These are phyloP conservation scores for Boletellus deceptivus DNA, from an alignment of 1,284 basidiomycete species.

Conservation along the genomic window DNA sequence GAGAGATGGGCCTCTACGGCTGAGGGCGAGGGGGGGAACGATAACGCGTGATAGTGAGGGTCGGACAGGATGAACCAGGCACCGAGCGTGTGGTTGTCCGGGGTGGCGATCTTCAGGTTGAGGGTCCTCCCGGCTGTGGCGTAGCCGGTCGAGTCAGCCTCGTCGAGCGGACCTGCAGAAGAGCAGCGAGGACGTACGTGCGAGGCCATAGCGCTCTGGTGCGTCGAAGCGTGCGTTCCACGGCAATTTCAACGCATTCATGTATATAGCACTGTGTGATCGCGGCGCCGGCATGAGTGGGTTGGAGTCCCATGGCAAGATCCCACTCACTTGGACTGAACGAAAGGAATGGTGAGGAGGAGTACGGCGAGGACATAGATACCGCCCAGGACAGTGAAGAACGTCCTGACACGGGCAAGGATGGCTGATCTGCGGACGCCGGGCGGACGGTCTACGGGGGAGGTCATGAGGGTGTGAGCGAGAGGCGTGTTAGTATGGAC, in stretches of 20 bases:
- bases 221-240: slow-evolving; percentile 58
- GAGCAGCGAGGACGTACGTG: slow-evolving; percentile 48
- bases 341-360: slow-evolving; percentile 56
- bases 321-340: slow-evolving; percentile 71
- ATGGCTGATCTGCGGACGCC: slow-evolving; percentile 18
- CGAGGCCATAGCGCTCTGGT: slow-evolving; percentile 78
- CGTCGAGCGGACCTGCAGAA: not conserved
- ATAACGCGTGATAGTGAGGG: slow-evolving; percentile 53
- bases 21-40: slow-evolving; percentile 33
- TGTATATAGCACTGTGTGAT: slow-evolving; percentile 49
- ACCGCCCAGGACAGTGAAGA: slow-evolving; percentile 42
- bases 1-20: slow-evolving; percentile 34
- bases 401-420: slow-evolving; percentile 33
- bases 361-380: slow-evolving; percentile 56
- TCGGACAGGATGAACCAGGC: slow-evolving; percentile 90
- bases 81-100: slow-evolving; percentile 79
- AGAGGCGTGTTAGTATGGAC: no score
- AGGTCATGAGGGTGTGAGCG: slow-evolving; percentile 7
- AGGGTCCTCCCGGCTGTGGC: slow-evolving; percentile 71
- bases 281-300: slow-evolving; percentile 11
- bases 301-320: slow-evolving; percentile 6
- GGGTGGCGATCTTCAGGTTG: slow-evolving; percentile 68
- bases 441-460: not conserved
- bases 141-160: slow-evolving; percentile 1
- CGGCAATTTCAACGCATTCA: slow-evolving; percentile 69